Conservation (phyloP, 2,329 filamentous ascomycete species). For the Beauveria rudraprayagi region DNA sequence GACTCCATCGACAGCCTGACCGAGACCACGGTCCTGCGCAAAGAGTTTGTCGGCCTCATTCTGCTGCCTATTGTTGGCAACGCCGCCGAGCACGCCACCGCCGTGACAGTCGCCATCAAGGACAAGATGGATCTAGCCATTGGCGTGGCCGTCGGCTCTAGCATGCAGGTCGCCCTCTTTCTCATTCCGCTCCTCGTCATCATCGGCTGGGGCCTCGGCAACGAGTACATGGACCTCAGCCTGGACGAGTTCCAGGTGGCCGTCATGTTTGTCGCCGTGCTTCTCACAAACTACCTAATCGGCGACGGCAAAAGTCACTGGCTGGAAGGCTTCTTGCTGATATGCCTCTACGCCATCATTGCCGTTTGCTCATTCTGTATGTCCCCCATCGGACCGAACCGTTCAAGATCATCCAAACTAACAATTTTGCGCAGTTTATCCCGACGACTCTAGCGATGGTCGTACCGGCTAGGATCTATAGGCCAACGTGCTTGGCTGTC, state of each 20-base stretch:
- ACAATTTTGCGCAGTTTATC: slow-evolving; percentile 1
- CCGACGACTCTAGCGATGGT: not conserved
- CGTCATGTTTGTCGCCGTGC: slow-evolving; percentile 72
- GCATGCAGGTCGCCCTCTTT: slow-evolving; percentile 74
- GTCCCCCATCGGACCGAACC: slow-evolving; percentile 19
- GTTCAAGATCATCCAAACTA: not conserved
- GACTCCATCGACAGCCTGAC: slow-evolving; percentile 64
- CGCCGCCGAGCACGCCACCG: slow-evolving; percentile 73
- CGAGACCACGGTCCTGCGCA: slow-evolving; percentile 48
- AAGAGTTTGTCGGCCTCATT: slow-evolving; percentile 73
- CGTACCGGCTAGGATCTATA: not conserved
- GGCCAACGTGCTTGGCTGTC: not conserved
- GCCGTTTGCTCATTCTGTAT: slow-evolving; percentile 58
- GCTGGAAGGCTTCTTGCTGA: slow-evolving; percentile 67
- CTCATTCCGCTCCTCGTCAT: slow-evolving; percentile 70
- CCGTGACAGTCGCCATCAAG: slow-evolving; percentile 71
- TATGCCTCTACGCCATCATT: slow-evolving; percentile 74
- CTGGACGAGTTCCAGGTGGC: slow-evolving; percentile 89
- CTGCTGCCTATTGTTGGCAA: slow-evolving; percentile 78
- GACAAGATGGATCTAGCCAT: slow-evolving; percentile 83
- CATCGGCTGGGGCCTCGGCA: slow-evolving; percentile 67
- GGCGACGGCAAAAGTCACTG: slow-evolving; percentile 77
- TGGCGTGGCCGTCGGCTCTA: slow-evolving; percentile 70
- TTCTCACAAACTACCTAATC: slow-evolving; percentile 81
- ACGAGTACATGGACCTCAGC: slow-evolving; percentile 68